These are phyloP conservation scores for Waltergamsia citrina DNA, from an alignment of 2,329 filamentous ascomycete genomes.

Conservation along the genomic window DNA sequence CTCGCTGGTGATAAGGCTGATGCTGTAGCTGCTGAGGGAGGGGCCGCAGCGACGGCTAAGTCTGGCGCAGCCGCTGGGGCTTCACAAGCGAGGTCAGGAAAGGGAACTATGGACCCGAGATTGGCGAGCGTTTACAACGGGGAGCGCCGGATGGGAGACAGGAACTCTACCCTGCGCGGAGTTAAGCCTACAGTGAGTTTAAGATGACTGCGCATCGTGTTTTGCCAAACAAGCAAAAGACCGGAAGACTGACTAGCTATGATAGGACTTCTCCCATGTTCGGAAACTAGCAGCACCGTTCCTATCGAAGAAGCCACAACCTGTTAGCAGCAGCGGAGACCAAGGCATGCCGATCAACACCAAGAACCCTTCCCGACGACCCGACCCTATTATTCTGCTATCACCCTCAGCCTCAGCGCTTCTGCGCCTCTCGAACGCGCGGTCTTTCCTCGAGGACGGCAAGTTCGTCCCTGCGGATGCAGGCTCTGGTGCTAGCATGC, in stretches of 20 bases:
- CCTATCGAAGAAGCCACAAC: slow-evolving; percentile 50
- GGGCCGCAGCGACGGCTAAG: slow-evolving; percentile 22
- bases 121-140: slow-evolving; percentile 83
- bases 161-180: slow-evolving; percentile 79
- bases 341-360: slow-evolving; percentile 43
- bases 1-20: slow-evolving; percentile 53
- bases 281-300: slow-evolving; percentile 77
- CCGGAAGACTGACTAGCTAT: too few species aligned
- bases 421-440: slow-evolving; percentile 91
- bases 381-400: slow-evolving; percentile 88
- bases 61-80: slow-evolving; percentile 25
- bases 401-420: slow-evolving; percentile 93
- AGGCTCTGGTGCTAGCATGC: slow-evolving; percentile 63
- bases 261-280: slow-evolving; percentile 91
- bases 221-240: background rate
- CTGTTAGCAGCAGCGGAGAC: slow-evolving; percentile 27
- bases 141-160: slow-evolving; percentile 85
- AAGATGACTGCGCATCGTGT: background rate
- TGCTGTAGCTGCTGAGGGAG: slow-evolving; percentile 30
- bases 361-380: slow-evolving; percentile 35
- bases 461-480: slow-evolving; percentile 70
- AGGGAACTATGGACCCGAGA: slow-evolving; percentile 67
- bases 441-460: slow-evolving; percentile 82
- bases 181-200: slow-evolving; percentile 73
- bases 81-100: slow-evolving; percentile 41